Evolutionary conservation across 2,329 filamentous ascomycete species (phyloP).

Genomic region (Clonostachys rhizophaga): DNA sequence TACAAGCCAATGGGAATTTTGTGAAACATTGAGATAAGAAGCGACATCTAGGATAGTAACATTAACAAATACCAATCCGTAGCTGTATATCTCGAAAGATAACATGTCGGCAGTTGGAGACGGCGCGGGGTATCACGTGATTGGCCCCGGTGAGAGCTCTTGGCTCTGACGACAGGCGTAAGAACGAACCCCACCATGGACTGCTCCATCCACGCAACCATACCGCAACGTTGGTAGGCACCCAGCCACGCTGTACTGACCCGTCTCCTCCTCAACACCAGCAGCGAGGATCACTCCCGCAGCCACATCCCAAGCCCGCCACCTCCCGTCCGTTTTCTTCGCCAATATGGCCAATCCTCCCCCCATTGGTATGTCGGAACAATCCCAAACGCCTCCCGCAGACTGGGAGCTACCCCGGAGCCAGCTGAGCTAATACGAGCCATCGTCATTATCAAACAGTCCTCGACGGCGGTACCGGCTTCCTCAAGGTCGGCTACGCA

Average conservation of each 20-base stretch:
- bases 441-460: constrained; percentile 50
- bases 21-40: neutral
- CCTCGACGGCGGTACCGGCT: constrained; percentile 98
- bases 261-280: neutral
- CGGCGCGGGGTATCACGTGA: constrained; percentile 32
- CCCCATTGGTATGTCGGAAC: constrained; percentile 41
- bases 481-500: constrained; percentile 99
- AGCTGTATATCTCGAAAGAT: neutral
- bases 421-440: neutral
- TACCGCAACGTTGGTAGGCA: neutral
- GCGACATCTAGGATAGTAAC: neutral
- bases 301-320: neutral
- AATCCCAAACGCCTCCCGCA: neutral
- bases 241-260: constrained; percentile 2
- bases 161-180: constrained; percentile 26
- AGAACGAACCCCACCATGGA: constrained; percentile 25
- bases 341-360: constrained; percentile 44
- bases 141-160: constrained; percentile 5
- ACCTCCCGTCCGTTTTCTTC: neutral
- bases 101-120: neutral
- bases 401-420: no score
- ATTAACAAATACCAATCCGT: neutral
- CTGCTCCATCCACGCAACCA: constrained; percentile 1
- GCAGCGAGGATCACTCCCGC: neutral
- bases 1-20: no score